phyloP scores from a whole-genome alignment of 805 yeast species.

The Lachancea thermotolerans region DNA sequence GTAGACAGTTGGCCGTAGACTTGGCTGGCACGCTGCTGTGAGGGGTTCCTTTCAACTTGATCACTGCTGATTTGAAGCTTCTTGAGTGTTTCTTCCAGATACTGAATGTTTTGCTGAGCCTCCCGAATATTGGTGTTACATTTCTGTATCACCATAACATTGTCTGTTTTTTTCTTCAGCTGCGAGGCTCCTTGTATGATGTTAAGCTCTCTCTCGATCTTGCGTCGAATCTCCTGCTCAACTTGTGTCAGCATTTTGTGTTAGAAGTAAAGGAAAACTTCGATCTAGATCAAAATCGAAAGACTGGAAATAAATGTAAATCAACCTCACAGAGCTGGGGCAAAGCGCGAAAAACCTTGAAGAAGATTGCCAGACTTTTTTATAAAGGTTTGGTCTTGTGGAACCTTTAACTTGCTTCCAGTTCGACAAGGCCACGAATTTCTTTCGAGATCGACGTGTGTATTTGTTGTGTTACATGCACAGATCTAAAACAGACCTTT shows the following conservation, averaged over 20 bases:
- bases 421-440: too few relatives aligned
- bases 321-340: too few relatives aligned
- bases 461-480: too few relatives aligned
- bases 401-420: too few relatives aligned
- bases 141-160: constrained; percentile 77
- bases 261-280: too few relatives aligned
- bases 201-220: constrained; percentile 82
- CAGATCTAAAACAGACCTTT: too few relatives aligned
- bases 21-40: constrained; percentile 9
- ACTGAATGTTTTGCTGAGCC: constrained; percentile 85
- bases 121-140: constrained; percentile 89
- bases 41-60: not conserved
- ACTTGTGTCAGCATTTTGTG: constrained; percentile 18
- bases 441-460: too few relatives aligned
- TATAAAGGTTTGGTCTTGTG: too few relatives aligned
- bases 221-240: constrained; percentile 62
- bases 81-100: constrained; percentile 68
- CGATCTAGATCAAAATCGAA: too few relatives aligned
- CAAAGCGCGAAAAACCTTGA: too few relatives aligned
- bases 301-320: too few relatives aligned
- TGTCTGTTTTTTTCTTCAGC: constrained; percentile 69
- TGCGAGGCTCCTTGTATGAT: constrained; percentile 83
- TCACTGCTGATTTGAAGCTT: constrained; percentile 37
- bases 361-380: too few relatives aligned
- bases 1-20: constrained; percentile 35